phyloP scores from a whole-genome alignment of 2,329 filamentous ascomycete species.

The Aspergillus sp. region DNA sequence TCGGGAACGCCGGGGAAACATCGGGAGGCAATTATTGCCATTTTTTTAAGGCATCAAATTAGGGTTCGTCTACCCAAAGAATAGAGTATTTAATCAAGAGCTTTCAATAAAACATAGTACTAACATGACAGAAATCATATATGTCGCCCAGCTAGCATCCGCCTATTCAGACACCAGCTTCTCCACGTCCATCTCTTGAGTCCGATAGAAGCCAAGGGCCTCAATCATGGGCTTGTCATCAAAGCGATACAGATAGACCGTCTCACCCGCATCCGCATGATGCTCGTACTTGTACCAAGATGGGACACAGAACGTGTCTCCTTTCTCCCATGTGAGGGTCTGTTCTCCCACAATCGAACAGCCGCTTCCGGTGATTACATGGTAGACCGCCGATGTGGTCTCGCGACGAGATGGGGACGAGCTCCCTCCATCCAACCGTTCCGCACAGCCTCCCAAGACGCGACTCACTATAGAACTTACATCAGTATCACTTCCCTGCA shows the following conservation, averaged over 20 bases:
- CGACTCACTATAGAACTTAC: conserved; percentile 37
- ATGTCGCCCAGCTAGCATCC: not conserved
- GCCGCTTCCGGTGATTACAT: conserved; percentile 51
- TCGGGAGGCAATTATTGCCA: not conserved
- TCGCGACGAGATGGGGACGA: conserved; percentile 44
- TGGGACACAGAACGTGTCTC: conserved; percentile 56
- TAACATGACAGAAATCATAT: no score
- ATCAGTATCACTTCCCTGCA: not conserved
- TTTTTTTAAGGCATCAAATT: not conserved
- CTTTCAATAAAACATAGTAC: no score
- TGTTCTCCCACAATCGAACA: conserved; percentile 39
- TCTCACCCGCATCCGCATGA: conserved; percentile 33
- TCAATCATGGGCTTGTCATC: conserved; percentile 56
- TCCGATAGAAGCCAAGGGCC: conserved; percentile 51
- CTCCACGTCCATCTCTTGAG: conserved; percentile 40
- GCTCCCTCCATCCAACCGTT: conserved; percentile 39
- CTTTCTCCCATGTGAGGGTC: conserved; percentile 44
- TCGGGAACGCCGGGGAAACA: not conserved
- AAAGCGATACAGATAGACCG: conserved; percentile 53
- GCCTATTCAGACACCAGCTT: conserved; percentile 30
- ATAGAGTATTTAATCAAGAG: no score
- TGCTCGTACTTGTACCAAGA: conserved; percentile 53
- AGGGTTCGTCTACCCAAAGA: not conserved
- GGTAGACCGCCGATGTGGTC: conserved; percentile 53
- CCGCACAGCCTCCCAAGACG: conserved; percentile 49